These are phyloP conservation scores for Kodamaea alishanica DNA, from an alignment of 1,139 yeast genomes.

Conservation along the genomic window DNA sequence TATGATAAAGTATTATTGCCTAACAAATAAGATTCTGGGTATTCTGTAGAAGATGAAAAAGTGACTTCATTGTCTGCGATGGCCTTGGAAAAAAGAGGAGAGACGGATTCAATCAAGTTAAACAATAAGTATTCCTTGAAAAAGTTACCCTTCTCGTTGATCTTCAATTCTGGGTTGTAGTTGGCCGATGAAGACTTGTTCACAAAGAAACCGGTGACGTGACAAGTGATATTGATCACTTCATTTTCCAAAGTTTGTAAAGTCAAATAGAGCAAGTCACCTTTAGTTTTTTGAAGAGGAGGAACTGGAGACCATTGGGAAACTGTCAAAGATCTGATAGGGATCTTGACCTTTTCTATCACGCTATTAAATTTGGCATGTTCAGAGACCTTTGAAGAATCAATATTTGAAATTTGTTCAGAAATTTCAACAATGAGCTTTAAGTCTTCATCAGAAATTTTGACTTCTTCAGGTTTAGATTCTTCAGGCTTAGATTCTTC, in stretches of 20 bases:
- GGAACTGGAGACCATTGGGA: conserved; percentile 93
- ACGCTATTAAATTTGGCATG: conserved; percentile 19
- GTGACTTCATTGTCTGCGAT: conserved; percentile 39
- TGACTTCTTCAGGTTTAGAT: conserved; percentile 9
- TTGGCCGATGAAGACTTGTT: conserved; percentile 62
- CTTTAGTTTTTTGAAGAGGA: conserved; percentile 55
- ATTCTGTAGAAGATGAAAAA: conserved; percentile 44
- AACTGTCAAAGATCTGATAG: conserved; percentile 54
- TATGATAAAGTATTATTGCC: conserved; percentile 62
- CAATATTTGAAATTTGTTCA: conserved; percentile 6
- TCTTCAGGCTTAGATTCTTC: conserved; percentile 7
- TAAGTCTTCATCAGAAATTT: conserved; percentile 15
- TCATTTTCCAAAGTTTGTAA: conserved; percentile 80
- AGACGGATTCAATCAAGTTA: conserved; percentile 49
- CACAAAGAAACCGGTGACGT: conserved; percentile 73
- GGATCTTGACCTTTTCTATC: conserved; percentile 26
- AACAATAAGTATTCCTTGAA: conserved; percentile 47
- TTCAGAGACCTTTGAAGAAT: conserved; percentile 9
- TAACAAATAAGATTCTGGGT: conserved; percentile 53
- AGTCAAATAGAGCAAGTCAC: conserved; percentile 76
- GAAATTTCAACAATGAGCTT: conserved; percentile 11
- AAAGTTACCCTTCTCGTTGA: conserved; percentile 36
- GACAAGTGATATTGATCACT: conserved; percentile 71
- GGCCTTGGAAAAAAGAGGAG: conserved; percentile 48
- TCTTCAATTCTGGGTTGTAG: conserved; percentile 63